Conservation (phyloP, 1,139 yeast genomes). For the Kodamaea alishanica region DNA sequence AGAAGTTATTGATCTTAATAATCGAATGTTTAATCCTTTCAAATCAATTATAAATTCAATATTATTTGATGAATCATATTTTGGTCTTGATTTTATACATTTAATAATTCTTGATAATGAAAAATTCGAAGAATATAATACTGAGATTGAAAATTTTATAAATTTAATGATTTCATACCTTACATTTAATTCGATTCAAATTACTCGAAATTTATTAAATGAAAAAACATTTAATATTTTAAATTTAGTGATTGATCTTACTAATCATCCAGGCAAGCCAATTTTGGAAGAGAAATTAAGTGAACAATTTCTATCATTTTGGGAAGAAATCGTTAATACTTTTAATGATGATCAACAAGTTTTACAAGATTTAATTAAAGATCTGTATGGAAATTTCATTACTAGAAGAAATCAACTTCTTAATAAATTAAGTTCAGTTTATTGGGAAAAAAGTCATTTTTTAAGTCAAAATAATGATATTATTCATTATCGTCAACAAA, state of each 20-base stretch:
- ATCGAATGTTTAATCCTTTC: constrained; percentile 34
- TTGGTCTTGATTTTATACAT: constrained; percentile 36
- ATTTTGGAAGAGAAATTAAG: constrained; percentile 67
- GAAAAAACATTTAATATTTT: constrained; percentile 39
- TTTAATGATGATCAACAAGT: constrained; percentile 53
- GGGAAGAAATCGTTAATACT: constrained; percentile 73
- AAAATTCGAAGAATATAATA: constrained; percentile 32
- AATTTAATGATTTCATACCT: constrained; percentile 51
- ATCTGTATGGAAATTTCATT: constrained; percentile 20
- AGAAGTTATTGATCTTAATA: constrained; percentile 47
- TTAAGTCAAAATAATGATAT: constrained; percentile 49
- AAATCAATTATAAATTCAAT: constrained; percentile 19
- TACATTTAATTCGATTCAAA: constrained; percentile 47
- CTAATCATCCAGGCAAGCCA: constrained; percentile 60
- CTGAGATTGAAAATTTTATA: constrained; percentile 47
- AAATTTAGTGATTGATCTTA: constrained; percentile 50
- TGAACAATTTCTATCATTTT: constrained; percentile 66
- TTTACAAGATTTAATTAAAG: constrained; percentile 29
- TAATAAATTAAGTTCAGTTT: constrained; percentile 46
- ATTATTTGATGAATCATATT: constrained; percentile 36
- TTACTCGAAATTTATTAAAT: constrained; percentile 45
- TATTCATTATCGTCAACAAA: constrained; percentile 62
- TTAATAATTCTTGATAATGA: constrained; percentile 21
- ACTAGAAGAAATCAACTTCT: constrained; percentile 36
- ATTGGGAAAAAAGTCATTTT: constrained; percentile 57